phyloP scores from a whole-genome alignment of 1,139 yeast genomes.

The Saccharomyces hybrid region DNA sequence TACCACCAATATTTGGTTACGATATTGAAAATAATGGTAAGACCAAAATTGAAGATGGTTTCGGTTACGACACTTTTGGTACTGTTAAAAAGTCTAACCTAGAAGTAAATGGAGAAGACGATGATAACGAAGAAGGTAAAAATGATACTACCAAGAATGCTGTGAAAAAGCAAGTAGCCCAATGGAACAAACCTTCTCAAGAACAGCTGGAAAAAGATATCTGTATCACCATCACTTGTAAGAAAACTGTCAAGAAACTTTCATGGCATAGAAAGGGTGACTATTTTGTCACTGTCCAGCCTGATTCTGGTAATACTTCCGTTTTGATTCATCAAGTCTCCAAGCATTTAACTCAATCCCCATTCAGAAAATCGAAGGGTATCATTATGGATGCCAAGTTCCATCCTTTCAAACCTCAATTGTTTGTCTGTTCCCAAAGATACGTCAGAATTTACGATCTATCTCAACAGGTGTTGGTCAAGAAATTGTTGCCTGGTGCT shows the following conservation, averaged over 20 bases:
- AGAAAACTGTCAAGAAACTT: constrained; percentile 67
- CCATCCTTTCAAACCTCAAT: constrained; percentile 93
- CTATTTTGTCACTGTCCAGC: constrained; percentile 88
- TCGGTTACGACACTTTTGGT: constrained; percentile 80
- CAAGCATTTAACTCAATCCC: constrained; percentile 94
- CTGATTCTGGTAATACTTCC: constrained; percentile 80
- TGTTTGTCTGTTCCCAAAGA: constrained; percentile 90
- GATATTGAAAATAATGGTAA: constrained; percentile 79
- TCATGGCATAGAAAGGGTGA: constrained; percentile 98
- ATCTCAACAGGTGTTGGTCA: constrained; percentile 72
- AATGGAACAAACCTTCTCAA: constrained; percentile 76
- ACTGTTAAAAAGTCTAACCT: constrained; percentile 44
- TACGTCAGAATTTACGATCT: constrained; percentile 85
- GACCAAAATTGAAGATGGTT: constrained; percentile 77
- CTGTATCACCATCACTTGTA: constrained; percentile 62
- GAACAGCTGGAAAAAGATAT: constrained; percentile 62
- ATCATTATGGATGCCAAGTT: constrained; percentile 91
- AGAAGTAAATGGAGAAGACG: constrained; percentile 38
- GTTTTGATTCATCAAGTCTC: constrained; percentile 91
- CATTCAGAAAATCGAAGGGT: constrained; percentile 89
- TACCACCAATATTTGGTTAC: constrained; percentile 87
- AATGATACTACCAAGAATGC: constrained; percentile 21
- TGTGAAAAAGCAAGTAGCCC: constrained; percentile 53
- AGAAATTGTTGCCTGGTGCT: constrained; percentile 89
- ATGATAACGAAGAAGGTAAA: constrained; percentile 34